Evolutionary conservation across 768 basidiomycete genomes (phyloP), one percentile per base, ranked within the genome.

Genomic region (Dacryopinax spathularia): DNA sequence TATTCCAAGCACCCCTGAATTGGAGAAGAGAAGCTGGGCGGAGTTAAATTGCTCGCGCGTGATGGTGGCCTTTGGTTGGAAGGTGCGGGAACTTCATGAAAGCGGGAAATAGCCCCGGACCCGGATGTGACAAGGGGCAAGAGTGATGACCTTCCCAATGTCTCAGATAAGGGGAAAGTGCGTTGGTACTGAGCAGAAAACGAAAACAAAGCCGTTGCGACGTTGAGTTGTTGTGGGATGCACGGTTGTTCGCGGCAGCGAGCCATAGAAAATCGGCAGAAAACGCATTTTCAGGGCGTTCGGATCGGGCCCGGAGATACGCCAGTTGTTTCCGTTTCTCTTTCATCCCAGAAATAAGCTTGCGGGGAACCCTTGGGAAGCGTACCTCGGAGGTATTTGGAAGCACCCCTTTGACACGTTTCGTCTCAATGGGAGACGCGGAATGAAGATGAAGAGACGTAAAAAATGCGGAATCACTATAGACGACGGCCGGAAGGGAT

Each of bases 291-390:
- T 56, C 25, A 56, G 48, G 48, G 29, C 25, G 18, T 31, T 56
- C 48, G 31, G 48, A 56, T 56, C 48, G 48, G 48, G 48, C 48
- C 25, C 48, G 48, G 48, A 56, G 31, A 27, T 56, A n/a, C 36
- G 36, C 36, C 36, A 29, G 29, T 56, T 56, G 48, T 56, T 56
- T 56, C 48, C 48, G 48, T 18, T 31, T 10, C 5, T 6, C 48
- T 56, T 56, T 29, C 3, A 56, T 10, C 13, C 48, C 29, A 31
- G 25, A 31, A 56, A 27, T 56, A 56, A 29, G 48, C 48, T 27
- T 56, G 48, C 48, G 18, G 18, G n/a, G 18, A 41, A 41, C 39
- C 48, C 48, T 31, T 10, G 25, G 43, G 48, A 25, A 7, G 25
- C 48, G 6, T 15, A n/a, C 7, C 22, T 10, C 48, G 48, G 48